phyloP scores from a whole-genome alignment of 345 rosid species.

The Clarkia xantiana region DNA sequence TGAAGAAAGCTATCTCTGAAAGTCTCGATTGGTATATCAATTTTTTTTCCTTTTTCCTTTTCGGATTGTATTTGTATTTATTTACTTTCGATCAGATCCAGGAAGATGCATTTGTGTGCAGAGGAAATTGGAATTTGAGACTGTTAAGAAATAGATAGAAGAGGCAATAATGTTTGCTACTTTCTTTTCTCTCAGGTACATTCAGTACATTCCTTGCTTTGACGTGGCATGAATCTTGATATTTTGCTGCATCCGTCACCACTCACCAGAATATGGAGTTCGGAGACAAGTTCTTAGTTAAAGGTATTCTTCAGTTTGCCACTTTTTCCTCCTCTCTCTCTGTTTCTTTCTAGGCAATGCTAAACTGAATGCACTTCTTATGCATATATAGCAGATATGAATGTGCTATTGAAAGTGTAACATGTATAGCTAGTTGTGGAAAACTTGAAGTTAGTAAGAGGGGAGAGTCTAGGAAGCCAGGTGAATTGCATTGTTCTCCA shows the following conservation, averaged over 20 bases:
- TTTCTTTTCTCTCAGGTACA: background rate
- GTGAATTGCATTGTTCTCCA: no score
- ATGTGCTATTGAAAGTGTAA: no score
- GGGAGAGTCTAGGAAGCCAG: no score
- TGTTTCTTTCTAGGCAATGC: background rate
- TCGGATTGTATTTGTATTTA: no score
- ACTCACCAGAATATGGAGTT: slow-evolving; percentile 23
- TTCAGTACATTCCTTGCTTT: slow-evolving; percentile 7
- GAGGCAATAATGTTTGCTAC: background rate
- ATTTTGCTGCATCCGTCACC: slow-evolving; percentile 7
- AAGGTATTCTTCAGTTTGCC: slow-evolving; percentile 26
- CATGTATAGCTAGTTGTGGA: no score
- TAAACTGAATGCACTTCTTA: background rate
- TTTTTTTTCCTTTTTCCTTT: no score
- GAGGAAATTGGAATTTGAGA: background rate
- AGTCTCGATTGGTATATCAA: no score
- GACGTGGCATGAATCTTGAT: slow-evolving; percentile 15
- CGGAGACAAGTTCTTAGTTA: slow-evolving; percentile 32
- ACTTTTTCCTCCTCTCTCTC: slow-evolving; percentile 4
- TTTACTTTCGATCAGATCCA: no score
- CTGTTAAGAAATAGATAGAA: background rate
- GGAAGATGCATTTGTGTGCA: background rate
- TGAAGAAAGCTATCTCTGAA: no score
- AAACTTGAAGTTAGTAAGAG: no score
- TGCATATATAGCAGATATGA: background rate